Evolutionary conservation across 257 asterid species (phyloP), one percentile per base, ranked within the genome.

Genomic region (Ilex asprella): DNA sequence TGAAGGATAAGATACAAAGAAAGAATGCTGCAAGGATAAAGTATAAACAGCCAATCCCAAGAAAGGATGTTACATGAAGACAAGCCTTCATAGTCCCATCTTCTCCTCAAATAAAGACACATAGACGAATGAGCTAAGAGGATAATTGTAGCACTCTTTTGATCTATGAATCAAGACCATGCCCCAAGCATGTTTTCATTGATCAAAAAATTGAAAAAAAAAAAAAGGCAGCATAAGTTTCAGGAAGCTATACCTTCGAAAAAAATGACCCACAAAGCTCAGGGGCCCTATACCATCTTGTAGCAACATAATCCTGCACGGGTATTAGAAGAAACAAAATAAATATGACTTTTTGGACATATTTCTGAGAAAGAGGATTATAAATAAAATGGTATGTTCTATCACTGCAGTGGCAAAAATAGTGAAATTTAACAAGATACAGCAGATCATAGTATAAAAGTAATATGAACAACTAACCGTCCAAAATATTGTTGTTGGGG

Each of bases 281-380:
- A n/a, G 98, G 98, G 67, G 98, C 98, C 72, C 98, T 81, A 61
- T 88, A 91, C 97, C 97, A 91, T 78, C 98, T 88, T 60, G 98
- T 91, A 70, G 97, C 98, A 80, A 91, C 93, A 73, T 92, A 92
- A 79, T 92, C 99, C 99, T 92, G 88, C 67, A 81, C 10, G 21
- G 55, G 52, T 61, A 55, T 67, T 31, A 60, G 56, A 68, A 56
- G 63, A 70, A 32, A 30, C 16, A 60, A 12, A 60, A 30, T 62
- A 64, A 39, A 57, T 52, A n/a, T 58, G 62, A 21, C 1, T 21
- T 60, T 16, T 65, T 9, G 46, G n/a, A 56, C 55, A 68, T n/a
- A 62, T 53, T 56, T 29, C 55, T 51, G 53, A 15, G 16, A 65
- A 41, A 30, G 65, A 59, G 63, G 32, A 31, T 64, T 53, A 21